These are phyloP conservation scores for Lasiodiplodia gonubiensis DNA, from an alignment of 2,329 filamentous ascomycete species.

Conservation along the genomic window DNA sequence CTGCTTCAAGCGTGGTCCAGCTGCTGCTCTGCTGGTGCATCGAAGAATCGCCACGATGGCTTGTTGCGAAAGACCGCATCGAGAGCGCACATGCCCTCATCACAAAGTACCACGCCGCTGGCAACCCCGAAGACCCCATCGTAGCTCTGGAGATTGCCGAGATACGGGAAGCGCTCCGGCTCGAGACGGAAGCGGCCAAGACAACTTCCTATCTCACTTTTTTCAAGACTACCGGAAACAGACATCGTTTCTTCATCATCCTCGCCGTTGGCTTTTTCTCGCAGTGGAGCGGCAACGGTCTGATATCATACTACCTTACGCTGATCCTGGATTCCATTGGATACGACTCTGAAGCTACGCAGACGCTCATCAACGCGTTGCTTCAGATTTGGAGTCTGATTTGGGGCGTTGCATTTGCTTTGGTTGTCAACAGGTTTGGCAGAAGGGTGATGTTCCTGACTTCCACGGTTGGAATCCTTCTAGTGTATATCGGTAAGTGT, in stretches of 20 bases:
- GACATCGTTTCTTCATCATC: constrained; percentile 60
- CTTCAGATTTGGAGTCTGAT: constrained; percentile 68
- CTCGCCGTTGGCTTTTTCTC: constrained; percentile 61
- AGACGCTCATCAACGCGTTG: constrained; percentile 50
- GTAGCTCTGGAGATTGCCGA: constrained; percentile 58
- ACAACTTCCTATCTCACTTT: constrained; percentile 53
- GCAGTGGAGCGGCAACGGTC: constrained; percentile 63
- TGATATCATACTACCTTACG: constrained; percentile 51
- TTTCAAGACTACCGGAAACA: constrained; percentile 57
- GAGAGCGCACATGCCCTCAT: constrained; percentile 57
- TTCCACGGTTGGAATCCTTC: constrained; percentile 30
- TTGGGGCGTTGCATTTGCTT: constrained; percentile 53
- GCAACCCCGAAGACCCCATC: constrained; percentile 49
- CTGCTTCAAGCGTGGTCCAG: constrained; percentile 41
- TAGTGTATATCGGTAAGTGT: not conserved
- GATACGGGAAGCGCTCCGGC: constrained; percentile 56
- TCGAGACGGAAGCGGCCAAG: constrained; percentile 56
- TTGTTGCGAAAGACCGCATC: constrained; percentile 52
- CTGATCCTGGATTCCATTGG: constrained; percentile 43
- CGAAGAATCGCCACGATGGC: constrained; percentile 64
- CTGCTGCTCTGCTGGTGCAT: constrained; percentile 46
- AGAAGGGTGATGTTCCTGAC: constrained; percentile 42
- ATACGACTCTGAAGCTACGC: constrained; percentile 41
- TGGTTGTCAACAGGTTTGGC: constrained; percentile 44
- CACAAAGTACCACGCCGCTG: constrained; percentile 59